Evolutionary conservation across 495 filamentous ascomycete species (phyloP).

Genomic region (Melanomma pulvis-pyrius): DNA sequence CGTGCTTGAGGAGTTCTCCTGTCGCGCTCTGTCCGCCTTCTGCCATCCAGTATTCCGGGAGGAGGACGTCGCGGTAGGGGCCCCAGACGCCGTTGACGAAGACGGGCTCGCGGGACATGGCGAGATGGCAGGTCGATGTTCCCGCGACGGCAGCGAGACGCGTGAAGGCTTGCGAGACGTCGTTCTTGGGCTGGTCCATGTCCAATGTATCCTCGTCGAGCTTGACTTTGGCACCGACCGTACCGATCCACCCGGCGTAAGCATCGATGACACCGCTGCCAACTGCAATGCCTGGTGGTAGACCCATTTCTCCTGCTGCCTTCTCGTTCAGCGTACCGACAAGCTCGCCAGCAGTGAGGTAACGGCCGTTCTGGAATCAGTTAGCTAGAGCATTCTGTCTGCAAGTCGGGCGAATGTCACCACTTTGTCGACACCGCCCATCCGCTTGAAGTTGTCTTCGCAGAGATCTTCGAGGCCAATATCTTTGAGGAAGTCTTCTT

Average conservation of each 20-base stretch:
- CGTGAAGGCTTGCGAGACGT: conserved; percentile 86
- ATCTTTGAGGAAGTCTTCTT: conserved; percentile 82
- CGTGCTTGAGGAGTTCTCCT: conserved; percentile 87
- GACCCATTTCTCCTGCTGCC: conserved; percentile 78
- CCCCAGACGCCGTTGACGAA: conserved; percentile 97
- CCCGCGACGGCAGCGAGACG: conserved; percentile 94
- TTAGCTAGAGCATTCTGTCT: conserved; percentile 34
- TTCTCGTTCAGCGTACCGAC: conserved; percentile 83
- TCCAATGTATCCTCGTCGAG: conserved; percentile 64
- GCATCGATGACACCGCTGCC: conserved; percentile 97
- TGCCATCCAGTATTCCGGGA: conserved; percentile 91
- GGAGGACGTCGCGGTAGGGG: conserved; percentile 89
- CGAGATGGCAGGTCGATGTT: conserved; percentile 94
- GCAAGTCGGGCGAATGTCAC: conserved; percentile 56
- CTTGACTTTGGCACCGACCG: conserved; percentile 91
- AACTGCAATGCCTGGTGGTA: conserved; percentile 86
- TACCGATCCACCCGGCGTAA: conserved; percentile 97
- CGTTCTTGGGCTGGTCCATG: conserved; percentile 65
- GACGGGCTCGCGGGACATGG: conserved; percentile 87
- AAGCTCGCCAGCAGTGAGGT: conserved; percentile 85
- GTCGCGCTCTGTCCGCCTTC: conserved; percentile 96
- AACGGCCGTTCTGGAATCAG: conserved; percentile 76
- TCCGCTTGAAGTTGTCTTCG: conserved; percentile 82
- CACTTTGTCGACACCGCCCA: conserved; percentile 92
- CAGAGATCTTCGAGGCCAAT: conserved; percentile 83